Conservation (phyloP, 2,329 filamentous ascomycete genomes). For the Fusarium stilboides region DNA sequence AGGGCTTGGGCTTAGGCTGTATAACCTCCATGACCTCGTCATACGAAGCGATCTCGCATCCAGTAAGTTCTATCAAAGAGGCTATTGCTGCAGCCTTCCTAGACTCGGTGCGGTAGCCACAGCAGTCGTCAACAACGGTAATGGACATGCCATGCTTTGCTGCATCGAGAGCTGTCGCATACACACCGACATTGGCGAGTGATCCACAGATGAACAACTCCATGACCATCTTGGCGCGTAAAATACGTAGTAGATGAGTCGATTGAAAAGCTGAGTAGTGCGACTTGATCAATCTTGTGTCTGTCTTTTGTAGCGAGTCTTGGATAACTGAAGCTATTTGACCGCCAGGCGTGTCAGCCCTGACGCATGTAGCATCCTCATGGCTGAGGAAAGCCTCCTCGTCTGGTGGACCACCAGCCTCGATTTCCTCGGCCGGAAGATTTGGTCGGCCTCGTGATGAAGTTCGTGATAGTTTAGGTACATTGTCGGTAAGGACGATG, state of each 20-base stretch:
- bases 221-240: constrained; percentile 89
- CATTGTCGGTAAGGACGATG: constrained; percentile 62
- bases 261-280: constrained; percentile 91
- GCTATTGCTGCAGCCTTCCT: constrained; percentile 80
- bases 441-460: constrained; percentile 34
- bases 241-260: constrained; percentile 79
- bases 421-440: constrained; percentile 24
- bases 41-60: constrained; percentile 75
- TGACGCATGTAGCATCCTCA: constrained; percentile 60
- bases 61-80: constrained; percentile 81
- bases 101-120: constrained; percentile 80
- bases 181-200: constrained; percentile 88
- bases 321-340: constrained; percentile 62
- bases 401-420: constrained; percentile 43
- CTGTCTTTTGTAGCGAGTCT: constrained; percentile 62
- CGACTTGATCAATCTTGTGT: constrained; percentile 75
- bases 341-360: constrained; percentile 61
- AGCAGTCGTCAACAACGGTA: constrained; percentile 88
- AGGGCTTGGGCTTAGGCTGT: constrained; percentile 34
- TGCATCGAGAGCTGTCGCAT: constrained; percentile 92
- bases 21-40: constrained; percentile 67
- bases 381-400: constrained; percentile 65
- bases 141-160: constrained; percentile 90
- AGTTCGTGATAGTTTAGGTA: constrained; percentile 25
- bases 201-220: constrained; percentile 92